A percentile compares a stretch with the other conserved stretches of the same genome.
These are phyloP conservation scores for Ceratocystis lukuohia DNA, from an alignment of 2,329 filamentous ascomycete species.

Conservation along the genomic window DNA sequence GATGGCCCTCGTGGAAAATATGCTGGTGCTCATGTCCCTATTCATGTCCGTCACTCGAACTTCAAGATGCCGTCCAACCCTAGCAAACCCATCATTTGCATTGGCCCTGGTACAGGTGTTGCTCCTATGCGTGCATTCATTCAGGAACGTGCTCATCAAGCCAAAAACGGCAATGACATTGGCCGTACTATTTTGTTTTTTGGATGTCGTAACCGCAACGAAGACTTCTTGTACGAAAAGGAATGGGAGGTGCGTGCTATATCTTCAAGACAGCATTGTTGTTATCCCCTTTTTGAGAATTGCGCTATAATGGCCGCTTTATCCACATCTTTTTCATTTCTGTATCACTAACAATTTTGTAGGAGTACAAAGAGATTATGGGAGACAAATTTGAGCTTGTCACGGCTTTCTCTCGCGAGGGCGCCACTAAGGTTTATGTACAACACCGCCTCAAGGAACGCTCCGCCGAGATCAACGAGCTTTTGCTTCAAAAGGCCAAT, in stretches of 20 bases:
- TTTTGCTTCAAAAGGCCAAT: constrained; percentile 76
- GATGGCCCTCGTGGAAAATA: constrained; percentile 91
- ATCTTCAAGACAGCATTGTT: neutral
- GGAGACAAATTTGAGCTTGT: constrained; percentile 83
- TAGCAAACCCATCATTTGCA: constrained; percentile 85
- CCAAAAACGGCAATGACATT: constrained; percentile 64
- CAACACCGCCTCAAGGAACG: constrained; percentile 82
- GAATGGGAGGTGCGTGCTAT: constrained; percentile 71
- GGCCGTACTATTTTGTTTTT: constrained; percentile 89
- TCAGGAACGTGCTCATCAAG: constrained; percentile 79
- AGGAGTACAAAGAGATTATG: constrained; percentile 73
- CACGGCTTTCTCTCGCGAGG: constrained; percentile 89
- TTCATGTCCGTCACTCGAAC: constrained; percentile 95
- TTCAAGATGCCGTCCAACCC: constrained; percentile 98
- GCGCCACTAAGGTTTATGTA: constrained; percentile 83
- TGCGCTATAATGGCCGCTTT: neutral
- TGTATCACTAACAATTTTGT: constrained; percentile 23
- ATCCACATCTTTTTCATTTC: neutral
- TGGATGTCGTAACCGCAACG: constrained; percentile 72
- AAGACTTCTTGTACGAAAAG: constrained; percentile 83
- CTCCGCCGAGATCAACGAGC: constrained; percentile 70
- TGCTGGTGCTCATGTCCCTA: constrained; percentile 83
- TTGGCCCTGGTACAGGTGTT: constrained; percentile 91
- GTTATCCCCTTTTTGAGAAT: neutral
- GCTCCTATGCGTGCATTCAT: constrained; percentile 93